Evolutionary conservation across 1,284 basidiomycete genomes (phyloP), one percentile per base, ranked within the genome.

Genomic region (Ustilago vetiveriae): DNA sequence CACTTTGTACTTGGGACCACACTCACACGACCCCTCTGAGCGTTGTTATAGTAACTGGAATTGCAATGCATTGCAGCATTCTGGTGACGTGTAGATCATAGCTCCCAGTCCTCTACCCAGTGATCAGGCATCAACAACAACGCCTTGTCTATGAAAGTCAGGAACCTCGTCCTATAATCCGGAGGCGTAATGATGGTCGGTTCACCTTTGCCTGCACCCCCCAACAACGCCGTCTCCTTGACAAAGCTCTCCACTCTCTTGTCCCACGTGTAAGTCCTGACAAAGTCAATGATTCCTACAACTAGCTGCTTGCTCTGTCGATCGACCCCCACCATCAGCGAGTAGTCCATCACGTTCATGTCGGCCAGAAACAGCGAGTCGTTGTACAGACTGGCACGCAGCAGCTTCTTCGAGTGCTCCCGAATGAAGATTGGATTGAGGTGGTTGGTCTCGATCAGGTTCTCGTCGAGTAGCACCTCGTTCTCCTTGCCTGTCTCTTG

Each of bases 221-320:
- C 92, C 17, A 97, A 85, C 82, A 94, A 92, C 0, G 91, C 87
- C 2, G 91, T 90, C 77, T 98, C 95, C 81, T 98, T 98, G 43
- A 98, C 92, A 90, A 93, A 95, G 71, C 90, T 95, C 83, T 98
- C 95, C 23, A 98, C 85, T 76, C 94, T 94, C 85, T 98, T 98
- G 84, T 98, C 95, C 94, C 93, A 94, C 0, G 92, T 95, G 77
- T 94, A 95, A 2, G 92, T 94, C 17, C 92, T 88, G 58, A 95
- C 90, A 80, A 93, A 95, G 82, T 95, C 93, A 64, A 98, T 94
- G 53, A 98, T 97, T n/a, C 96, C 95, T 35, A 96, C 88, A 14
- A 97, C 92, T 11, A 84, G 69, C 68, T 83, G 82, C 40, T 64
- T 51, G 42, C 32, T 67, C 52, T 50, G 35, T 36, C 56, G 42